Percentiles rank a stretch among this genome's conserved stretches.
Conservation (phyloP, 306 rosid genomes). For the Sphenostylis stenocarpa region DNA sequence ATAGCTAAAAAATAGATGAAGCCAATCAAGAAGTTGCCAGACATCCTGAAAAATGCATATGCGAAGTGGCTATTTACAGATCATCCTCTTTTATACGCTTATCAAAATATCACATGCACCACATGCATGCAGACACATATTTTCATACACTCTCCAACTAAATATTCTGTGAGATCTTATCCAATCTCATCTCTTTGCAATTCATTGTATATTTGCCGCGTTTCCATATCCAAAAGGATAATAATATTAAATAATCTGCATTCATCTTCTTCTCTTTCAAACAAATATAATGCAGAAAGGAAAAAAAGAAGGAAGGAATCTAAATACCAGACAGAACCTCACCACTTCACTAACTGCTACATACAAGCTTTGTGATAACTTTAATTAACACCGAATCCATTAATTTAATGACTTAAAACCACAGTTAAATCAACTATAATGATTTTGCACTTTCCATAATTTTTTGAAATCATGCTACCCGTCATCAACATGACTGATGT, state of each 20-base stretch:
- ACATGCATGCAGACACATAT: background rate
- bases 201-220: slow-evolving; percentile 42
- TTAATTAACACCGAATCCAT: background rate
- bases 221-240: slow-evolving; percentile 21
- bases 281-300: background rate
- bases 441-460: background rate
- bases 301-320: no score
- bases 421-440: background rate
- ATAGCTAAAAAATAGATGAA: background rate
- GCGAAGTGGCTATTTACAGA: slow-evolving; percentile 9
- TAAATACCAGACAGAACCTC: background rate
- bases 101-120: slow-evolving; percentile 15
- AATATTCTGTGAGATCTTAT: background rate
- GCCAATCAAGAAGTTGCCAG: background rate
- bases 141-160: background rate
- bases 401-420: background rate
- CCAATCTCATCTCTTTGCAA: background rate
- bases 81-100: background rate
- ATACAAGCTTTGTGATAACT: background rate
- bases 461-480: background rate
- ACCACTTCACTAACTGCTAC: background rate
- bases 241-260: background rate
- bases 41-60: background rate
- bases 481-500: background rate
- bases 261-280: background rate